A percentile compares a stretch with the other conserved stretches of the same genome.
Evolutionary conservation across 768 basidiomycete species (phyloP).

Genomic region (Boletus rubroflammeus): DNA sequence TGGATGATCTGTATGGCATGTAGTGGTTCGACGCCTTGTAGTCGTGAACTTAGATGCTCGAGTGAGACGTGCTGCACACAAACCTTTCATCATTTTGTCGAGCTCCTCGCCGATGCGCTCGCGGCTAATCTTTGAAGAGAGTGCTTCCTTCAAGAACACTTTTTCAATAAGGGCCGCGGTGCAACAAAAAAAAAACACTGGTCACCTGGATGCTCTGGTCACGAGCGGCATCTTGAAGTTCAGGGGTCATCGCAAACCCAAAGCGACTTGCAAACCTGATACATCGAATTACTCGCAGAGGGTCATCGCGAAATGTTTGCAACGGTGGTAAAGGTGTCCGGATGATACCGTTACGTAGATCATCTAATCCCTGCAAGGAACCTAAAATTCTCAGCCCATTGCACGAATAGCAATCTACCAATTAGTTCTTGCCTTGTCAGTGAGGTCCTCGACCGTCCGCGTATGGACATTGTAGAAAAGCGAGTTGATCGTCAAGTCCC

Average conservation of each 20-base stretch:
- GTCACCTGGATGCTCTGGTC: constrained; percentile 62
- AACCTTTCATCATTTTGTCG: constrained; percentile 93
- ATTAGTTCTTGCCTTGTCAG: constrained; percentile 55
- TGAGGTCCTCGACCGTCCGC: constrained; percentile 80
- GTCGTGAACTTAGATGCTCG: constrained; percentile 1
- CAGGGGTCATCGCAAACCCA: constrained; percentile 72
- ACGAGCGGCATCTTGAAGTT: constrained; percentile 58
- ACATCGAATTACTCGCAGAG: constrained; percentile 86
- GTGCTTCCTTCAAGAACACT: constrained; percentile 44
- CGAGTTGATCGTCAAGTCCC: constrained; percentile 94
- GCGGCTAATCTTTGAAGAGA: constrained; percentile 78
- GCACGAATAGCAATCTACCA: background rate
- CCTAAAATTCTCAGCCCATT: constrained; percentile 9
- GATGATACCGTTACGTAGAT: constrained; percentile 72
- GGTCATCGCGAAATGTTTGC: constrained; percentile 93
- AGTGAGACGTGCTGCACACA: background rate
- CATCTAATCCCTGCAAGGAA: constrained; percentile 68
- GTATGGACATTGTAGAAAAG: constrained; percentile 96
- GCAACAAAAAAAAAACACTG: background rate
- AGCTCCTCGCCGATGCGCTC: constrained; percentile 92
- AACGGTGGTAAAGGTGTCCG: constrained; percentile 84
- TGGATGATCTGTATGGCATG: constrained; percentile 73
- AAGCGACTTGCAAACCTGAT: constrained; percentile 90
- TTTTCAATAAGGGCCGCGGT: background rate
- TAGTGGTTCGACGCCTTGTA: constrained; percentile 68